Conservation (phyloP, 495 filamentous ascomycete genomes). For the Chaetomium fimeti region DNA sequence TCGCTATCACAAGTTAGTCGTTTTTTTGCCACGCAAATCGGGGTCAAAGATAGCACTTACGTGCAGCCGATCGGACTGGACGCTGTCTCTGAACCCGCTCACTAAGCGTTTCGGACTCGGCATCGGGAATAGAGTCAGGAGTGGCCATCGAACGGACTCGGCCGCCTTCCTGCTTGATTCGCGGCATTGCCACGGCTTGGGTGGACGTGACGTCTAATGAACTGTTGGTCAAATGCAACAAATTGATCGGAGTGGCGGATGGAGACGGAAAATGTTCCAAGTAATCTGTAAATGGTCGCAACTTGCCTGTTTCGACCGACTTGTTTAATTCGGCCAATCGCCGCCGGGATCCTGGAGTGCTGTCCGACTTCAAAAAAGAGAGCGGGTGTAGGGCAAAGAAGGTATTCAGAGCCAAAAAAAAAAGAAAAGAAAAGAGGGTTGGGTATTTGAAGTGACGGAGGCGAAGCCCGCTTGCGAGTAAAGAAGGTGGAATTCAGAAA, state of each 20-base stretch:
- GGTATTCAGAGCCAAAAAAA: constrained; percentile 1
- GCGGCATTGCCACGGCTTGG: neutral
- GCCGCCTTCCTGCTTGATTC: constrained; percentile 20
- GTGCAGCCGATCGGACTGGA: constrained; percentile 26
- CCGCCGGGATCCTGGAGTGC: neutral
- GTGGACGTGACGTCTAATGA: too few relatives aligned
- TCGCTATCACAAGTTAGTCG: constrained; percentile 27
- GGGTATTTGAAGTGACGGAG: neutral
- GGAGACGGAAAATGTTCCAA: neutral
- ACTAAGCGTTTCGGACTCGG: constrained; percentile 14
- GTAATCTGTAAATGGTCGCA: neutral
- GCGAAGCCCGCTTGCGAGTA: neutral
- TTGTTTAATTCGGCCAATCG: neutral
- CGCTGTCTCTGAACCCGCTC: constrained; percentile 12
- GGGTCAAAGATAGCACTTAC: constrained; percentile 23
- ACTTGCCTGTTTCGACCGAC: constrained; percentile 11
- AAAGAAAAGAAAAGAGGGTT: neutral
- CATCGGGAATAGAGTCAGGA: neutral
- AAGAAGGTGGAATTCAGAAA: neutral
- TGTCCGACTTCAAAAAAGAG: neutral
- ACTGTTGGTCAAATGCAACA: neutral
- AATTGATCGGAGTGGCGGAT: neutral
- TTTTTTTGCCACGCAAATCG: neutral
- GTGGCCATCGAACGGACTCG: neutral
- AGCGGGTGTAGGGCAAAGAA: neutral